Base-by-base conservation (phyloP, 164 flowering plant genomes). In the Umbellularia californica region DNA sequence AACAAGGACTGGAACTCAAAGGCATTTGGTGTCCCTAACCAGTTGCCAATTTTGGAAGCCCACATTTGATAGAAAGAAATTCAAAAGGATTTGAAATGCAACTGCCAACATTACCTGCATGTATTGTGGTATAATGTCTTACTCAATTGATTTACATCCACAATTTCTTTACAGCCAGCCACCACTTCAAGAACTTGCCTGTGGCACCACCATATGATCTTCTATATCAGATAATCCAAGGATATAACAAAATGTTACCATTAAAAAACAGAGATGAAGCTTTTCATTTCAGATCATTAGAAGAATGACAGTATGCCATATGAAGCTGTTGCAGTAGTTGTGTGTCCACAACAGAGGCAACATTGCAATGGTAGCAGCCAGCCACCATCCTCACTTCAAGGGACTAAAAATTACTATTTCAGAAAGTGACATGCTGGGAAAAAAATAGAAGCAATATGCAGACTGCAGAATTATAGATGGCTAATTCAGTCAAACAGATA, bases 111-210 rank as follows among this genome's bases (percentile, higher is more conserved):
- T 75, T 83, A 93, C 99, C 99, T 90, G 97, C 98, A 93, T 47
- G 95, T 93, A 77, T 95, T 95, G 82, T 89, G 91, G 85, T 93
- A 91, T 71, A 95, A 24, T 35, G 82, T 89, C 85, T 83, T 82
- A 82, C 97, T 83, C 72, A 93, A 77, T 69, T 89, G 87, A 77
- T 83, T 81, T 52, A 87, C 78, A 72, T 93, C 94, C 58, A 50
- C 80, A 76, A 89, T 79, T 35, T 89, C 89, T 84, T 92, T 95
- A 79, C 94, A 92, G 65, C 97, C 98, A 75, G 94, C 95, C 68
- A 95, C 92, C 75, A 93, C 98, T 83, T 93, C 99, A 79, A 95
- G 94, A 68, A 95, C 98, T 88, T 95, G 99, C 91, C 98, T 95
- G 87, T 71, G 69, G 50, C 10, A 76, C 58, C 20, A 27, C 35